These are phyloP conservation scores for Vicia villosa DNA, from an alignment of 306 rosid species.

Conservation along the genomic window DNA sequence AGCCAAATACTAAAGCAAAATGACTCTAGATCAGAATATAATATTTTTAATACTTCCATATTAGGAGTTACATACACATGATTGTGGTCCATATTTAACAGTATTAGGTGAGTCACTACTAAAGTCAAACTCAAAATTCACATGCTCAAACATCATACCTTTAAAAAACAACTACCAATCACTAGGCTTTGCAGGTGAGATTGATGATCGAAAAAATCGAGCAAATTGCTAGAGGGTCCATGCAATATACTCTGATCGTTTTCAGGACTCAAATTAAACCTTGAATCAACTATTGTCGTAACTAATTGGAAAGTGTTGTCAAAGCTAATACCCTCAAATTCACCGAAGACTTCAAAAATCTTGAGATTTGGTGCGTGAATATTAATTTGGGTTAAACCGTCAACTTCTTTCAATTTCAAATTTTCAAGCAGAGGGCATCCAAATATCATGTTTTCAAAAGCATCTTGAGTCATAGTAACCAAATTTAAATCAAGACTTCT, in stretches of 20 bases:
- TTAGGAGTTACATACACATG: too few relatives aligned
- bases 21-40: too few relatives aligned
- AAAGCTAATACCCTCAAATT: background rate
- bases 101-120: background rate
- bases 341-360: background rate
- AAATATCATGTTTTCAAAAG: background rate
- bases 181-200: background rate
- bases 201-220: background rate
- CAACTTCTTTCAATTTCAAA: background rate
- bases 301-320: background rate
- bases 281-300: background rate
- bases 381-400: background rate
- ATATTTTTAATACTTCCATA: background rate
- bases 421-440: slow-evolving; percentile 46
- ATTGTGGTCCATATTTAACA: background rate
- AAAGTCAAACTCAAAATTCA: background rate
- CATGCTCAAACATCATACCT: background rate
- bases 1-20: too few relatives aligned
- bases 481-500: background rate
- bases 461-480: background rate
- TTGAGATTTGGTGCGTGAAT: background rate
- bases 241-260: background rate
- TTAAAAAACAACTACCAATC: background rate
- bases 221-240: background rate
- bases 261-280: slow-evolving; percentile 31